A percentile compares a stretch with the other conserved stretches of the same genome.
Evolutionary conservation across 805 yeast species (phyloP).

Genomic region (Sugiyamaella valdiviana): DNA sequence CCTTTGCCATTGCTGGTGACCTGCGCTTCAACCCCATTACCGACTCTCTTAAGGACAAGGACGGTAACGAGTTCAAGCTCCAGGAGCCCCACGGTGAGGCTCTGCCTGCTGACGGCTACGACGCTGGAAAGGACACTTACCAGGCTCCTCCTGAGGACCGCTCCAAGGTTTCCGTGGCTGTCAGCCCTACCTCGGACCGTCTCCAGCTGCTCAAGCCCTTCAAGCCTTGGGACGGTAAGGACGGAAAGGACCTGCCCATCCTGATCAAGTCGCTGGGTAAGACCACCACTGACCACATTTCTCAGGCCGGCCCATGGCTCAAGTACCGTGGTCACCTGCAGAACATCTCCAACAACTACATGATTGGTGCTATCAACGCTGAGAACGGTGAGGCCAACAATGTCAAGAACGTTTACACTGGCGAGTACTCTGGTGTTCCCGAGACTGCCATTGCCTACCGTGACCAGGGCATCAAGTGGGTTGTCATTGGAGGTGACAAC

Average conservation of each 20-base stretch:
- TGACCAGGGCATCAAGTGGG: conserved; percentile 89
- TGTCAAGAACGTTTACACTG: conserved; percentile 84
- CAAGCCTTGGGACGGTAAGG: conserved; percentile 95
- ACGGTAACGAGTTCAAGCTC: conserved; percentile 87
- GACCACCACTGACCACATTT: conserved; percentile 98
- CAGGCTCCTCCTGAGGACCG: conserved; percentile 95
- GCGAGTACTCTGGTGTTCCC: conserved; percentile 92
- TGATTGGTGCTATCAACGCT: conserved; percentile 98
- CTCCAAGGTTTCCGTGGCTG: conserved; percentile 61
- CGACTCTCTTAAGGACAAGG: conserved; percentile 77
- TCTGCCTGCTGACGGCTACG: conserved; percentile 85
- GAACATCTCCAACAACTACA: conserved; percentile 97
- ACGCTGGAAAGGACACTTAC: conserved; percentile 89
- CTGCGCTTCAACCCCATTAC: conserved; percentile 94
- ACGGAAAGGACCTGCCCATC: conserved; percentile 81
- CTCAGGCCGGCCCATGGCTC: conserved; percentile 99
- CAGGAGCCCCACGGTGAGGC: conserved; percentile 85
- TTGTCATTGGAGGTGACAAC: conserved; percentile 97
- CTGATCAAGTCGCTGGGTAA: conserved; percentile 94
- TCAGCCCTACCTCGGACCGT: conserved; percentile 91
- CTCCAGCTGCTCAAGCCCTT: conserved; percentile 90
- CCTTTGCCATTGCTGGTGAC: conserved; percentile 93
- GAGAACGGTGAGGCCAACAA: conserved; percentile 93
- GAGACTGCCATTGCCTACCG: conserved; percentile 94
- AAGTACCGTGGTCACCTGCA: conserved; percentile 99